Base-by-base conservation (phyloP, 2,329 filamentous ascomycete species). In the Aspergillus neoniger region DNA sequence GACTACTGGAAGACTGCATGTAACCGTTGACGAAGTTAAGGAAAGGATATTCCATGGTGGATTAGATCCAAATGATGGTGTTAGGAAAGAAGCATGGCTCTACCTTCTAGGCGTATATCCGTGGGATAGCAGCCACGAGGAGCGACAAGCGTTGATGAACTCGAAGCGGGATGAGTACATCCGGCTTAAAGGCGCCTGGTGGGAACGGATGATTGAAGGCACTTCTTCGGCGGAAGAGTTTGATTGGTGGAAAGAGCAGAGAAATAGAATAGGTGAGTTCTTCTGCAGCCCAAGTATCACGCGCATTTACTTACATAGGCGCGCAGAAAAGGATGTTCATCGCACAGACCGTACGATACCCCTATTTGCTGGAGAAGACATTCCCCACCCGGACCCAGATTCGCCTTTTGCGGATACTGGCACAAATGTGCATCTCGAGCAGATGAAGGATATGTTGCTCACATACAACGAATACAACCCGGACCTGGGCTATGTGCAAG, bases 391-490 rank as follows among this genome's bases (percentile, higher is more conserved):
- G 0, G 95, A 99, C 70, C 95, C 95, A 0, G 91, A 94, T 63
- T 98, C 94, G 0, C 94, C 95, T 0, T 99, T 98, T 76, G 91
- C 94, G 12, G 91, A 93, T 48, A 86, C 88, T 4, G 95, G 95
- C 64, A 99, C 95, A 50, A 99, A 99, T 70, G 93, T 97, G 5
- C 95, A 99, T 76, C 85, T 99, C 65, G 95, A 99, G 77, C 95
- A 99, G 80, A 91, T 99, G 86, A 99, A 99, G 79, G 95, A 99
- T 74, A 96, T 99, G 91, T 88, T 99, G 0, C 84, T 99, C 17
- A 98, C 95, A 0, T 99, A 99, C 77, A 98, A 99, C 74, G 95
- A 99, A 78, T 96, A 96, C 79, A 99, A 99, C 79, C 91, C 88
- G 61, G 91, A 95, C 60, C 85, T 99, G 2, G 95, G 96, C 52